Evolutionary conservation across 2,329 filamentous ascomycete species (phyloP).

Genomic region (Fusarium papillatum): DNA sequence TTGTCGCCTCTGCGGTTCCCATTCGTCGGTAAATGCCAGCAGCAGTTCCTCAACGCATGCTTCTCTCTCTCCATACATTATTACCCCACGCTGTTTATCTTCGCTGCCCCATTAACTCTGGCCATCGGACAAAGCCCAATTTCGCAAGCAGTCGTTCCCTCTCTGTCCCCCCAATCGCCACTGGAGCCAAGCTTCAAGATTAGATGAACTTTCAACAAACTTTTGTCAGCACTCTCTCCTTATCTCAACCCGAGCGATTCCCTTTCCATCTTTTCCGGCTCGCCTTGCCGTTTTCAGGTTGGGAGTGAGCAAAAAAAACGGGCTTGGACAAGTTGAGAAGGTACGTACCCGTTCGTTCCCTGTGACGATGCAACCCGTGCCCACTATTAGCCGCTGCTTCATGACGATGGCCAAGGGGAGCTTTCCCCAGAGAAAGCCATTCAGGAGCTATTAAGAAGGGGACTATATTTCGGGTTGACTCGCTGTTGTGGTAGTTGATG

Average conservation of each 20-base stretch:
- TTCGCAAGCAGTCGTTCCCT: background rate
- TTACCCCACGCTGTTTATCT: slow-evolving; percentile 1
- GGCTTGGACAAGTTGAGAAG: background rate
- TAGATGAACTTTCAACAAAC: background rate
- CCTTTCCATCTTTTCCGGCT: background rate
- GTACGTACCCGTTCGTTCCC: background rate
- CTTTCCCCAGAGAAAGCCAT: slow-evolving; percentile 1
- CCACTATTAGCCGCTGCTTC: slow-evolving; percentile 39
- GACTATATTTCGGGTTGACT: background rate
- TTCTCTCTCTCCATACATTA: background rate
- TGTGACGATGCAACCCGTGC: slow-evolving; percentile 8
- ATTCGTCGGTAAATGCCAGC: slow-evolving; percentile 1
- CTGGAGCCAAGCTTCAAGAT: background rate
- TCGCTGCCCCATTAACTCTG: background rate
- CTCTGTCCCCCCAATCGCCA: background rate
- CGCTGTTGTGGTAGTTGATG: slow-evolving; percentile 4
- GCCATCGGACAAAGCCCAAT: background rate
- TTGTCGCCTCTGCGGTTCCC: slow-evolving; percentile 19
- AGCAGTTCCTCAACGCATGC: background rate
- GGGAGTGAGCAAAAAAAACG: background rate
- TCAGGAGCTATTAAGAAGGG: slow-evolving; percentile 8
- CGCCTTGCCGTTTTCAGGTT: slow-evolving; percentile 31
- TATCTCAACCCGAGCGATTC: slow-evolving; percentile 5
- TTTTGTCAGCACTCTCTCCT: background rate
- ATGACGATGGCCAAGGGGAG: slow-evolving; percentile 34